Percentiles rank a stretch among this genome's conserved stretches.
phyloP scores from a whole-genome alignment of 2,329 filamentous ascomycete species.

The Hypoxylon sp. region DNA sequence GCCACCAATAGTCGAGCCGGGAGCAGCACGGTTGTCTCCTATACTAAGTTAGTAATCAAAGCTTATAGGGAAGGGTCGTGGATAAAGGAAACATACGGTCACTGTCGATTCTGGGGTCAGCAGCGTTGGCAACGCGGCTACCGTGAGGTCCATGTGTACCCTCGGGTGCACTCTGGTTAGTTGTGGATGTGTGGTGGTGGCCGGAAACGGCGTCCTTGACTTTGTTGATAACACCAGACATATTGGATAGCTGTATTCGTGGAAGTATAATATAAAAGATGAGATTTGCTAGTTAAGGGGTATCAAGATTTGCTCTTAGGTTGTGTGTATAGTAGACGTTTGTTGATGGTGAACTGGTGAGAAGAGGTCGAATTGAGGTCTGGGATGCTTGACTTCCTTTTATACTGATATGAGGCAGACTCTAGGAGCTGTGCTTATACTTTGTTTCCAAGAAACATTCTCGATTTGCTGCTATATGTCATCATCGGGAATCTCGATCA shows the following conservation, averaged over 20 bases:
- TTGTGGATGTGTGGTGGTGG: constrained; percentile 57
- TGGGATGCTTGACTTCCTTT: constrained; percentile 21
- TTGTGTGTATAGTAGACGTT: constrained; percentile 12
- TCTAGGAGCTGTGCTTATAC: constrained; percentile 5
- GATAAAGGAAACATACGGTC: constrained; percentile 44
- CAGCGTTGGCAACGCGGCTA: constrained; percentile 50
- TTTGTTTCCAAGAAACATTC: constrained; percentile 21
- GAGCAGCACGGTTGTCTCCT: constrained; percentile 53
- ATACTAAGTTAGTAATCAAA: constrained; percentile 10
- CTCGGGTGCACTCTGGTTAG: constrained; percentile 47
- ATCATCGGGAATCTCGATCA: constrained; percentile 45
- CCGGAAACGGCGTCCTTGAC: constrained; percentile 69
- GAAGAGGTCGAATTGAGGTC: not conserved
- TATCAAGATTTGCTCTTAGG: constrained; percentile 29
- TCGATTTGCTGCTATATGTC: constrained; percentile 36
- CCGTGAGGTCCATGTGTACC: constrained; percentile 54
- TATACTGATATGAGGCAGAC: constrained; percentile 28
- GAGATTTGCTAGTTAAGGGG: constrained; percentile 11
- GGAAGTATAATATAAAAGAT: not conserved
- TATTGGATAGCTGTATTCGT: constrained; percentile 56
- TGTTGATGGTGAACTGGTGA: constrained; percentile 10
- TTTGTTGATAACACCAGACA: constrained; percentile 72
- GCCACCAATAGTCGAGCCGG: constrained; percentile 46
- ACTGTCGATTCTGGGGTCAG: constrained; percentile 55
- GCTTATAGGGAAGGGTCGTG: not conserved